Base-by-base conservation (phyloP, 2,329 filamentous ascomycete species). In the Colletotrichum chrysophilum region DNA sequence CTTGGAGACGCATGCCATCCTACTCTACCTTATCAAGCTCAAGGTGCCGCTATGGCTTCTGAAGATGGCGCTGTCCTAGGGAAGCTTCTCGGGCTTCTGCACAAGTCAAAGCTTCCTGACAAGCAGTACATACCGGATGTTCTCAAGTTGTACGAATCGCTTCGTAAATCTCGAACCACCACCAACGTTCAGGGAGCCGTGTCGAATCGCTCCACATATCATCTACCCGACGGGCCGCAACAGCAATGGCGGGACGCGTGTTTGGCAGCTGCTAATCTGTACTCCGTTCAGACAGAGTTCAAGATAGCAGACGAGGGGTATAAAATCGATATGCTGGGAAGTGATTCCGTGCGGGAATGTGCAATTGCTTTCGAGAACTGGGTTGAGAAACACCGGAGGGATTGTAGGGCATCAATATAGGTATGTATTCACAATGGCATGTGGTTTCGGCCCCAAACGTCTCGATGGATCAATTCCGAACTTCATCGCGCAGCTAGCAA, bases 81-180 rank as follows among this genome's bases (percentile, higher is more conserved):
- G 18, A 74, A 72, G 2, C 77, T 81, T 26, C 91, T 48, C 36
- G 61, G 61, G 12, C 62, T 66, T 34, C 32, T 43, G 18, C 38
- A 30, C 32, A 38, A 52, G 18, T 43, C 30, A 16, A 66, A 66
- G 32, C 58, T 13, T 12, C 26, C 28, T 14, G 18, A 34, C 16
- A n/a, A 4, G 10, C 26, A 32, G 16, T 32, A 24, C 18, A 13
- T 32, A 21, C 26, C 34, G 14, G 62, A 66, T 14, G 13, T 66
- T 30, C 34, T 66, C 16, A 18, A 48, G 18, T 24, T 48, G 21
- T 66, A 66, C 13, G 62, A 66, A 24, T 30, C 38, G 12, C 21
- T 66, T 38, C 34, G 62, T 18, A 48, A 66, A 28, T 48, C 21
- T 34, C 34, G 34, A 48, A 66, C 34, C 24, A 66, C 62, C 12